phyloP scores from a whole-genome alignment of 305 asterid species.

The Stenogyne calaminthoides region DNA sequence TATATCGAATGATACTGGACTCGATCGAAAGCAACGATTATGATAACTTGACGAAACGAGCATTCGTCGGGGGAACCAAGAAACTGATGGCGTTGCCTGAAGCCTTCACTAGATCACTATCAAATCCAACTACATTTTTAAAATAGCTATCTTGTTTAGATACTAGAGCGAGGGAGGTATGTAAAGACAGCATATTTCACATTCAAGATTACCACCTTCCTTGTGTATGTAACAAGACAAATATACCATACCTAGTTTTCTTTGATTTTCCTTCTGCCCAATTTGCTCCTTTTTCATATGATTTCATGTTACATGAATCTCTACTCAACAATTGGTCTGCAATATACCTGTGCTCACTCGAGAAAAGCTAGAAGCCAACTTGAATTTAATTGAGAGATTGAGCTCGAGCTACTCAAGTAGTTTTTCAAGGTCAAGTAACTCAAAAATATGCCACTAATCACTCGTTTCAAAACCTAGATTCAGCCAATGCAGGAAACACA shows the following conservation, averaged over 20 bases:
- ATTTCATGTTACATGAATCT: background rate
- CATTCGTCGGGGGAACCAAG: conserved; percentile 65
- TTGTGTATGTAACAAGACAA: background rate
- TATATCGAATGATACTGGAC: conserved; percentile 70
- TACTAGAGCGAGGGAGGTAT: background rate
- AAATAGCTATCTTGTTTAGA: conserved; percentile 24
- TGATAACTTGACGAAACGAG: conserved; percentile 73
- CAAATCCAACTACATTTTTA: conserved; percentile 39
- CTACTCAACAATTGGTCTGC: background rate
- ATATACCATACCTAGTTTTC: background rate
- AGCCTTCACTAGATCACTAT: conserved; percentile 60
- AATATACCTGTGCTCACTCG: background rate
- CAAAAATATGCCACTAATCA: no score
- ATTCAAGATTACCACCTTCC: background rate
- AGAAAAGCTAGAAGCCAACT: background rate
- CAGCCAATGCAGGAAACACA: background rate
- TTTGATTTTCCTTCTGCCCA: background rate
- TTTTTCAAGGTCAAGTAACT: no score
- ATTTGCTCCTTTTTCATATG: background rate
- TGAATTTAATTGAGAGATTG: background rate
- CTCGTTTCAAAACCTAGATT: no score
- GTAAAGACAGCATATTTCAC: background rate
- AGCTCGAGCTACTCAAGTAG: background rate
- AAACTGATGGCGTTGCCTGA: conserved; percentile 66
- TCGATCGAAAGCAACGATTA: conserved; percentile 69